Evolutionary conservation across 2,329 filamentous ascomycete species (phyloP), one percentile per base, ranked within the genome.

Genomic region (Aspergillus viridinutans): DNA sequence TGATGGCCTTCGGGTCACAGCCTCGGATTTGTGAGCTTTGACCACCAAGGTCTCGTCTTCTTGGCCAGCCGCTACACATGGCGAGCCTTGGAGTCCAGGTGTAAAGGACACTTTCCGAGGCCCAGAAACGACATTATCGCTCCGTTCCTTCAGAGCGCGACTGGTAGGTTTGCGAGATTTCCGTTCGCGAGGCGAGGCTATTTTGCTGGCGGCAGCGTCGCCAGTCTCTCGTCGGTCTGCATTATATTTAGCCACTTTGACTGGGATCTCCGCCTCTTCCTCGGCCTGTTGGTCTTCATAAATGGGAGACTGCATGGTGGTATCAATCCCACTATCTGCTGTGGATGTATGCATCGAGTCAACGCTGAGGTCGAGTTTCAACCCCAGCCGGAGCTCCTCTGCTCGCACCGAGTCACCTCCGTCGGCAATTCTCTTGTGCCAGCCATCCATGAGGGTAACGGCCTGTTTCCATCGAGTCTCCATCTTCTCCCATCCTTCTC

Each of bases 401-500:
- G 75, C 69, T 35, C 75, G 73, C 17, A 78, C 66, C 2, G 72
- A 74, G 49, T 74, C 72, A 35, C 76, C 73, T 14, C 73, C 74
- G 42, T 77, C 68, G 7, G 72, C 69, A 84, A 96, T 91, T 45
- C 90, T 84, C 70, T 86, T 88, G 59, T 92, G 87, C 93, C 94
- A 97, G 35, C 89, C 87, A 62, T 97, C 90, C 79, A 99, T 96
- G 76, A 99, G 85, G 38, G 85, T 83, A 12, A 97, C 87, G 1
- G 94, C 90, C 69, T 97, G 93, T 62, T 86, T 87, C 91, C 94
- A 96, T 52, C 92, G 85, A 23, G 80, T 83, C 73, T 97, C 92
- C 90, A 97, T 96, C 74, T 89, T 92, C 71, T 95, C 90, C 88
- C 93, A 96, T 17, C 92, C 91, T 55, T 89, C 85, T 54, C 90